Evolutionary conservation across 345 rosid species (phyloP).

Genomic region (Mangifera indica): DNA sequence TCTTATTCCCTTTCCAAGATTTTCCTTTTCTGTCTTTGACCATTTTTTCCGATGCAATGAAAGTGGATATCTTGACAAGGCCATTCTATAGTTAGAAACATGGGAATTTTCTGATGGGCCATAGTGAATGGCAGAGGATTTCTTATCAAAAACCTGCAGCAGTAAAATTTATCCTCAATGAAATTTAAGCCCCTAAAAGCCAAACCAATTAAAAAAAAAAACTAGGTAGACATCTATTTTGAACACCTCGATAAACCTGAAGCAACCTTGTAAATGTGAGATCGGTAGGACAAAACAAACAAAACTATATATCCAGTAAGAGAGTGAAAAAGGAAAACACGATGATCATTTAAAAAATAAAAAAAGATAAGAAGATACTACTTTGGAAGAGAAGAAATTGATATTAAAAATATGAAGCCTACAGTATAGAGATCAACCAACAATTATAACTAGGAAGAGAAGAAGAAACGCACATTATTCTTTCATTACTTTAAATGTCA

Average conservation of each 20-base stretch:
- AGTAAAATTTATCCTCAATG: conserved; percentile 16
- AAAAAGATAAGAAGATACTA: not conserved
- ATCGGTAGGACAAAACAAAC: not conserved
- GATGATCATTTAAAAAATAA: conserved; percentile 4
- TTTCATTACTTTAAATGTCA: not conserved
- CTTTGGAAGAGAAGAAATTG: not conserved
- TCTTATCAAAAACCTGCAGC: conserved; percentile 58
- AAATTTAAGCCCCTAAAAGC: conserved; percentile 12
- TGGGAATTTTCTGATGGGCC: conserved; percentile 80
- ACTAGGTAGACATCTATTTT: conserved; percentile 6
- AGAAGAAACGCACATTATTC: not conserved
- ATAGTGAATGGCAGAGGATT: conserved; percentile 34
- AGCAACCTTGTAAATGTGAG: conserved; percentile 9
- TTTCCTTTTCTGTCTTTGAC: conserved; percentile 66
- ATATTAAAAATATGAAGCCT: not conserved
- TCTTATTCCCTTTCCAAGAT: conserved; percentile 64
- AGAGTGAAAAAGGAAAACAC: not conserved
- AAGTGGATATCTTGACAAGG: conserved; percentile 51
- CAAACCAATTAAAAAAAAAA: conserved; percentile 8
- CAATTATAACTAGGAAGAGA: not conserved
- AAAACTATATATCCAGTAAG: not conserved
- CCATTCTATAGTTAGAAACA: conserved; percentile 58
- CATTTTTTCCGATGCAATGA: conserved; percentile 58
- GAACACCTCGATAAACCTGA: conserved; percentile 3
- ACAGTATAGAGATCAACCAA: not conserved